These are phyloP conservation scores for Apiospora rasikravindrae DNA, from an alignment of 2,329 filamentous ascomycete genomes.

Conservation along the genomic window DNA sequence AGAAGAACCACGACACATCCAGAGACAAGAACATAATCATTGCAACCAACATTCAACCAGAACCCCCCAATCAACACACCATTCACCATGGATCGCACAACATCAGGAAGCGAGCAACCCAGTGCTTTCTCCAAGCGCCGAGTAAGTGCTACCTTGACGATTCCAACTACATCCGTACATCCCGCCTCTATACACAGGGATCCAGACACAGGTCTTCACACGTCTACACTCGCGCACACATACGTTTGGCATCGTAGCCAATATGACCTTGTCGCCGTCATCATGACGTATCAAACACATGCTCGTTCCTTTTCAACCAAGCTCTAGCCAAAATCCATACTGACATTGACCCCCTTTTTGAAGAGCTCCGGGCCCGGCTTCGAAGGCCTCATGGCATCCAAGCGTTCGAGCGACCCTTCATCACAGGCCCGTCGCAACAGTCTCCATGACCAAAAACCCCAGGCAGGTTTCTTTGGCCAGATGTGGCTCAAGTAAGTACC, in stretches of 20 bases:
- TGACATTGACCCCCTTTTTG: background rate
- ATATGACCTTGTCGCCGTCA: background rate
- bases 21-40: background rate
- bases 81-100: conserved; percentile 23
- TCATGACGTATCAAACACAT: background rate
- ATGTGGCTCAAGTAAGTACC: conserved; percentile 62
- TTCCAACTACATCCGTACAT: background rate
- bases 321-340: background rate
- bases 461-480: conserved; percentile 55
- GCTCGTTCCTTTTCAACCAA: background rate
- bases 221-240: background rate
- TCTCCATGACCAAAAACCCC: conserved; percentile 57
- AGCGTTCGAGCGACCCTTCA: conserved; percentile 50
- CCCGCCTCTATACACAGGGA: background rate
- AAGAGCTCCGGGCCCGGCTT: conserved; percentile 56
- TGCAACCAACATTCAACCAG: background rate
- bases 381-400: conserved; percentile 56
- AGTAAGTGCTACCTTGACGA: conserved; percentile 16
- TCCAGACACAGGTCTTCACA: background rate
- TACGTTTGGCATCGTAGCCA: background rate
- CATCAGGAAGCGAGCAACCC: conserved; percentile 18
- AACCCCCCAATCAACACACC: background rate
- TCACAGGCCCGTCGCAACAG: conserved; percentile 57
- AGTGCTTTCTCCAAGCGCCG: conserved; percentile 18
- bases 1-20: background rate